Base-by-base conservation (phyloP, 805 yeast genomes). In the Yarrowia divulgata region DNA sequence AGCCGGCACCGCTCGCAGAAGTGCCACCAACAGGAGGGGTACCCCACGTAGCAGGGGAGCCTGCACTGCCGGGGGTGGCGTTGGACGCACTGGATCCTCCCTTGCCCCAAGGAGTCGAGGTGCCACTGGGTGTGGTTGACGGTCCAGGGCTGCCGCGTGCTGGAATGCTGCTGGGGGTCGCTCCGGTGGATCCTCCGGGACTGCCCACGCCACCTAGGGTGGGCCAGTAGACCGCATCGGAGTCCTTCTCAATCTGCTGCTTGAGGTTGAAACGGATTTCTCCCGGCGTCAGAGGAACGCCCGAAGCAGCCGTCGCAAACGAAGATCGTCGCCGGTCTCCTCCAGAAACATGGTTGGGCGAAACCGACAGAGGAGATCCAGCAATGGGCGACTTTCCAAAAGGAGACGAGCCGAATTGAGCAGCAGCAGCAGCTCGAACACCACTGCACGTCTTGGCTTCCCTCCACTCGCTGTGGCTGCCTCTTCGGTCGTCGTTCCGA, bases 191-290 rank as follows among this genome's bases (percentile, higher is more conserved):
- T 18, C 43, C 58, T 5, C 60, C 60, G 2, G 60, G 60, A 32
- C 64, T 57, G 12, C 39, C 49, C 9, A 18, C 37, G 9, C 64
- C 49, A 1, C 64, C 64, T n/a, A 60, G 19, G 12, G 66, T 60
- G 12, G 66, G 66, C 66, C 66, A 60, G 50, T 13, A 57, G 18
- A 57, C 63, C 1, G 63, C 63, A 12, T 57, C 52, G 7, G 66
- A 60, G 34, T 60, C 66, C 34, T 34, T 43, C 12, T 60, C 52
- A 34, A 60, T 45, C 40, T 43, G 52, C 46, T 60, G 66, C 12
- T 45, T 60, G 34, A 60, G 66, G 5, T 45, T 60, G 52, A 60
- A 60, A 1, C 52, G 32, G 19, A 35, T 60, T 9, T 60, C 66
- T 2, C 52, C 52, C 1, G 66, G 52, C 0, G 63, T 57, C 29